Base-by-base conservation (phyloP, 106 monocot species). In the Acorus gramineus region DNA sequence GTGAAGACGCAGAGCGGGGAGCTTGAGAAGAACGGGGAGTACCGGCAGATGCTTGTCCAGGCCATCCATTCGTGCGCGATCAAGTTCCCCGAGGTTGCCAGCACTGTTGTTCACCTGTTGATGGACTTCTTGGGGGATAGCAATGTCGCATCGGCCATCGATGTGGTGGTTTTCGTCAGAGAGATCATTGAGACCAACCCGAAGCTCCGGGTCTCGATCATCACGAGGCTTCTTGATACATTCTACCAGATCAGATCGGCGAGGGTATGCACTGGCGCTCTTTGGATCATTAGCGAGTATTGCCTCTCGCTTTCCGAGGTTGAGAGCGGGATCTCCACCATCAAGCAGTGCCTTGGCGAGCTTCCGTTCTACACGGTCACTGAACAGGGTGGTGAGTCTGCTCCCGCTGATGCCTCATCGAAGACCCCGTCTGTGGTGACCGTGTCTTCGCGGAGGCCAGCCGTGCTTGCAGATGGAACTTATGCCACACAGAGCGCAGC, bases 401-500 rank as follows among this genome's bases (percentile, higher is more conserved):
- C 88, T 59, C 49, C 80, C 3, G 28, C 28, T 28, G 28, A 28
- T 28, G 28, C 28, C 28, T 60, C 77, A 44, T 80, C 78, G 67
- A 49, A 47, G 52, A 50, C 71, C 5, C 74, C 66, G 69, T 79
- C 73, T 49, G 72, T 71, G 45, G 77, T 66, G 6, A 85, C 80
- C 52, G 74, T 85, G 52, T 88, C 92, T 60, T 93, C 92, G 0
- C 76, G 87, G 62, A 80, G 82, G 56, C 92, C 92, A 4, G 82
- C 85, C 11, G 76, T 93, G 77, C 76, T 93, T 64, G 84, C 92
- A 14, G 92, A 93, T 74, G 92, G 92, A 12, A 93, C 92, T 5
- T 93, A 93, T 80, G 92, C 92, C n/a, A 93, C 93, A 11, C 93
- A 93, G 63, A 93, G 85, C 67, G 93, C 93, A 44, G 93, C 88